A percentile compares a stretch with the other conserved stretches of the same genome.
Evolutionary conservation across 179 eudicot genomes (phyloP).

Genomic region (Silene noctiflora): DNA sequence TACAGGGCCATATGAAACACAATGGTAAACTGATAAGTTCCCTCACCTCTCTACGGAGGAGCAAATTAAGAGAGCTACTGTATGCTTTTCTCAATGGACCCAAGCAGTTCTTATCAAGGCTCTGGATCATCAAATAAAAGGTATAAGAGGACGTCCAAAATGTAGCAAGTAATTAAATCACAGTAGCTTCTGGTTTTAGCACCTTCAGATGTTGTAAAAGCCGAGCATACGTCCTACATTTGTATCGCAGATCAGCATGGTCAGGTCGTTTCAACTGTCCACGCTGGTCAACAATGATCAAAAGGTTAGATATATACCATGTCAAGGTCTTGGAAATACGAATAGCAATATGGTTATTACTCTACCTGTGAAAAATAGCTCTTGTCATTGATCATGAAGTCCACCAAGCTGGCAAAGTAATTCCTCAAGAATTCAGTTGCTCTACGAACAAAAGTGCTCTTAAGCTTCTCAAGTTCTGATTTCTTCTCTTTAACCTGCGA

Average conservation of each 20-base stretch:
- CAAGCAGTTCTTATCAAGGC: constrained; percentile 79
- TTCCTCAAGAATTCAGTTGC: constrained; percentile 87
- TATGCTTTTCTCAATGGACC: constrained; percentile 88
- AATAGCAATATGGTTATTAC: constrained; percentile 12
- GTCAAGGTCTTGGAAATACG: constrained; percentile 2
- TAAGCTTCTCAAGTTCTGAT: constrained; percentile 76
- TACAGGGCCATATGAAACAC: not conserved
- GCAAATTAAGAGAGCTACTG: constrained; percentile 87
- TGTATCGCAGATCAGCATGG: constrained; percentile 92
- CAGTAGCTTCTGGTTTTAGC: not conserved
- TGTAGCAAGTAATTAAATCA: not conserved
- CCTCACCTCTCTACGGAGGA: constrained; percentile 85
- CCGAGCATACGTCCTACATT: constrained; percentile 99
- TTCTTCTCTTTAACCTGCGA: constrained; percentile 81
- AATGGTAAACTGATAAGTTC: not conserved
- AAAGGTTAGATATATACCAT: constrained; percentile 11
- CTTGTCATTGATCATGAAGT: constrained; percentile 92
- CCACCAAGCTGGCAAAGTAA: constrained; percentile 91
- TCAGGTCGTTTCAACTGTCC: constrained; percentile 97
- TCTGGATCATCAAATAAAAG: constrained; percentile 41
- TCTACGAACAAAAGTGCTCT: constrained; percentile 70
- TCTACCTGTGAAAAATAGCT: constrained; percentile 94
- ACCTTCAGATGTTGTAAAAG: constrained; percentile 95
- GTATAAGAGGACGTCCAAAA: constrained; percentile 16
- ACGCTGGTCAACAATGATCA: constrained; percentile 51